phyloP scores from a whole-genome alignment of 345 rosid species.

The Reutealis trisperma region DNA sequence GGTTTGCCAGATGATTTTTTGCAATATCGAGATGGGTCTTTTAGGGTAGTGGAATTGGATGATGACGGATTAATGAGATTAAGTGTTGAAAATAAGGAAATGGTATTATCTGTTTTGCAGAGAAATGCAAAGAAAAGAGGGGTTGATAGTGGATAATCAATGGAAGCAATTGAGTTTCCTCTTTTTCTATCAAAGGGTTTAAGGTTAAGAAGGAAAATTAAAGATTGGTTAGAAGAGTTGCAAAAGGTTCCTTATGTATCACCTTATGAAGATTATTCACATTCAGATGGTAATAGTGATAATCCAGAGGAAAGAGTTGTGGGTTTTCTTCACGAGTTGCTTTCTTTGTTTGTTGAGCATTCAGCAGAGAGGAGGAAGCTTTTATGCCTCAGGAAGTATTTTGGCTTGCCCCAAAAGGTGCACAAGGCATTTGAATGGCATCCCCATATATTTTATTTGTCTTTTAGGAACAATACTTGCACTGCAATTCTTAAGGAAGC shows the following conservation, averaged over 20 bases:
- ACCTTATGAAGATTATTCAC: constrained; percentile 69
- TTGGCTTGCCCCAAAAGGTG: constrained; percentile 57
- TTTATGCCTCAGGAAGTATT: constrained; percentile 68
- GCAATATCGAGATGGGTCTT: constrained; percentile 39
- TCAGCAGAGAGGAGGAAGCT: constrained; percentile 76
- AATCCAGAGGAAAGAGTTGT: constrained; percentile 81
- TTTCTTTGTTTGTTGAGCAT: constrained; percentile 80
- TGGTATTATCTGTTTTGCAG: constrained; percentile 56
- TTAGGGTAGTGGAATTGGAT: constrained; percentile 67
- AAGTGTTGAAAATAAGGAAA: constrained; percentile 40
- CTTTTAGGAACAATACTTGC: constrained; percentile 68
- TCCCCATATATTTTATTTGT: constrained; percentile 75
- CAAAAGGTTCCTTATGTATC: constrained; percentile 74
- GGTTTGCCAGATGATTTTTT: constrained; percentile 72
- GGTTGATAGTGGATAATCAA: constrained; percentile 33
- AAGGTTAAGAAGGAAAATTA: constrained; percentile 69
- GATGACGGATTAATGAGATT: constrained; percentile 67
- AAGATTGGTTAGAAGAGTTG: constrained; percentile 67
- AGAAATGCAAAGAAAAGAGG: constrained; percentile 57
- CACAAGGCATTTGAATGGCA: constrained; percentile 94
- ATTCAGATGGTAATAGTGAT: constrained; percentile 66
- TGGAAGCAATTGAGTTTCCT: constrained; percentile 63
- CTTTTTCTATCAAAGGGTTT: constrained; percentile 77
- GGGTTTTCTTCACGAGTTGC: constrained; percentile 84
- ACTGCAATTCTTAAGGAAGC: constrained; percentile 83